Evolutionary conservation across 306 rosid genomes (phyloP).

Genomic region (Vigna radiata): DNA sequence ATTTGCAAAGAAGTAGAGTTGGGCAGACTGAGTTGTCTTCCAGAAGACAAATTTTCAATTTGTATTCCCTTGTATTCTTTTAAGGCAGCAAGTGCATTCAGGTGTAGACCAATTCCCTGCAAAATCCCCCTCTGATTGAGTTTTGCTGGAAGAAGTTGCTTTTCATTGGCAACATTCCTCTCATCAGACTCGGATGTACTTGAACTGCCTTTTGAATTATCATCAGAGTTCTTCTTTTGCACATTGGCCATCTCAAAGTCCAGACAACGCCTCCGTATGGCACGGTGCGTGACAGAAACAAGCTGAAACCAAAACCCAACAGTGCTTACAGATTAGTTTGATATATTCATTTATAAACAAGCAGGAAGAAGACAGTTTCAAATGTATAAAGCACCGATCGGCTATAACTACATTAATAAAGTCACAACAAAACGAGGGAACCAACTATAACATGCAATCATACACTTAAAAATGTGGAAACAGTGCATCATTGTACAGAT

Average conservation of each 20-base stretch:
- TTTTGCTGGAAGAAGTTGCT: slow-evolving; percentile 53
- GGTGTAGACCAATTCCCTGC: slow-evolving; percentile 83
- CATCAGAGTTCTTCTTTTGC: slow-evolving; percentile 59
- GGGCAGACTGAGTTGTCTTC: slow-evolving; percentile 51
- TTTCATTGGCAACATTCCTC: slow-evolving; percentile 50
- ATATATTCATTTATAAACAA: not conserved
- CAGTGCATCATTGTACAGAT: not conserved
- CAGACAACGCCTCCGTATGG: slow-evolving; percentile 81
- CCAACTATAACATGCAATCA: not conserved
- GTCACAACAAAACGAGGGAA: too few relatives aligned
- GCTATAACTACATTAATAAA: too few relatives aligned
- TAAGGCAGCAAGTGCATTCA: slow-evolving; percentile 77
- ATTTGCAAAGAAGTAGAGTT: slow-evolving; percentile 55
- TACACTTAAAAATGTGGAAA: slow-evolving; percentile 13
- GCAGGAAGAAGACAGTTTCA: not conserved
- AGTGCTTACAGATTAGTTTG: slow-evolving; percentile 15
- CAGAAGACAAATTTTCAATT: slow-evolving; percentile 54
- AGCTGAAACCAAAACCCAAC: slow-evolving; percentile 54
- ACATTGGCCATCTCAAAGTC: slow-evolving; percentile 79
- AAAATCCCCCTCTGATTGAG: slow-evolving; percentile 54
- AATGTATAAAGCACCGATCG: too few relatives aligned
- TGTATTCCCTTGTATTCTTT: slow-evolving; percentile 57
- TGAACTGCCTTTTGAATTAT: slow-evolving; percentile 57
- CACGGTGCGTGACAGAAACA: slow-evolving; percentile 62
- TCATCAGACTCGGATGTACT: slow-evolving; percentile 54